phyloP scores from a whole-genome alignment of 352 stramenopile species.

The Phytophthora brassicae region DNA sequence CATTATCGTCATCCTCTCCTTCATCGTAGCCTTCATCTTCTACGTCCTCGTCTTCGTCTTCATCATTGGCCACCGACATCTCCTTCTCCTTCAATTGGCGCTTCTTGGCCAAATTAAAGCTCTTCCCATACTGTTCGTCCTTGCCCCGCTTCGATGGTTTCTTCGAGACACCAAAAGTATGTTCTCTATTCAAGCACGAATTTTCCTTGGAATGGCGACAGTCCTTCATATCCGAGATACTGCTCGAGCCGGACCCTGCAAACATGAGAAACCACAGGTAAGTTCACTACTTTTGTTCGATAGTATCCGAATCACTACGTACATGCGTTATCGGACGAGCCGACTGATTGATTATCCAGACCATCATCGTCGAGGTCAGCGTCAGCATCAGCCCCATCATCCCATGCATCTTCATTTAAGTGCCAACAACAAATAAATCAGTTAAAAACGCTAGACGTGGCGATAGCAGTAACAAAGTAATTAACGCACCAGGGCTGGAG shows the following conservation, averaged over 20 bases:
- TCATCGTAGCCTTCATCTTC: constrained; percentile 28
- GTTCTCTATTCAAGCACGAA: constrained; percentile 4
- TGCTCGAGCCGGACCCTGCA: constrained; percentile 37
- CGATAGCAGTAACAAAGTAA: neutral
- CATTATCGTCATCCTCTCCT: constrained; percentile 12
- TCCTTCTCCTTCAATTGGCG: constrained; percentile 19
- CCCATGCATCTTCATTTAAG: constrained; percentile 22
- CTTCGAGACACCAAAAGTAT: constrained; percentile 9
- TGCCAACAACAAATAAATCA: neutral
- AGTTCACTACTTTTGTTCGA: neutral
- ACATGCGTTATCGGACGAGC: constrained; percentile 32
- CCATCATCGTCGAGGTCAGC: constrained; percentile 33
- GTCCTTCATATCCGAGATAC: constrained; percentile 21
- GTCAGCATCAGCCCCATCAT: constrained; percentile 22
- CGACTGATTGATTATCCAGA: constrained; percentile 27
- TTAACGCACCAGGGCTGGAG: constrained; percentile 39
- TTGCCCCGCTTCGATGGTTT: constrained; percentile 32
- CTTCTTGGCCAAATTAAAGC: constrained; percentile 32
- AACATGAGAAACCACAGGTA: constrained; percentile 2
- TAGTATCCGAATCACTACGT: neutral
- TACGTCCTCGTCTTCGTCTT: constrained; percentile 27
- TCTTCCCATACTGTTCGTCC: constrained; percentile 39
- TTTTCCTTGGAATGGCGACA: constrained; percentile 12
- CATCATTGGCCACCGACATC: constrained; percentile 12
- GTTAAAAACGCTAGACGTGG: neutral